These are phyloP conservation scores for Cudoniella acicularis DNA, from an alignment of 495 filamentous ascomycete genomes.

Conservation along the genomic window DNA sequence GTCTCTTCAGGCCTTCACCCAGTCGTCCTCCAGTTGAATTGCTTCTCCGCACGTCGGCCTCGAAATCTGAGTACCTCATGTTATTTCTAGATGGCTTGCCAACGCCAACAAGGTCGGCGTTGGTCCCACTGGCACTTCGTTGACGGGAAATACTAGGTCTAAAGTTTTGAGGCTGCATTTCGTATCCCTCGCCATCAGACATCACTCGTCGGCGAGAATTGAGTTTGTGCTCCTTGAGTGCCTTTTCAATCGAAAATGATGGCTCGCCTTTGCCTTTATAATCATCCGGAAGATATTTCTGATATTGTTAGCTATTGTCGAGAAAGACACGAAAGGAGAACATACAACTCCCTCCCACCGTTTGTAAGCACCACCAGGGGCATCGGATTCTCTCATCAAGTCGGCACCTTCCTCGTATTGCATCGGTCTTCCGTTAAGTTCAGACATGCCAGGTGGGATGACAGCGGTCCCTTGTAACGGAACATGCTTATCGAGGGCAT, in stretches of 20 bases:
- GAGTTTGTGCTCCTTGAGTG: slow-evolving; percentile 44
- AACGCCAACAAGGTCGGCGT: not conserved
- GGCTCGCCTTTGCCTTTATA: slow-evolving; percentile 81
- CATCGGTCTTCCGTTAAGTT: slow-evolving; percentile 64
- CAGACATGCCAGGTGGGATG: slow-evolving; percentile 67
- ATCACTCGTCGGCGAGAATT: slow-evolving; percentile 22
- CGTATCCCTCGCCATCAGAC: slow-evolving; percentile 28
- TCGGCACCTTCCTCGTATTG: slow-evolving; percentile 84
- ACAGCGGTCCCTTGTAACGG: slow-evolving; percentile 81
- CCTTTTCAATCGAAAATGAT: slow-evolving; percentile 62
- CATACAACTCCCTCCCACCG: slow-evolving; percentile 65
- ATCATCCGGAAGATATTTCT: slow-evolving; percentile 69
- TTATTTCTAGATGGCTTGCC: not conserved
- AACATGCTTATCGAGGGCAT: slow-evolving; percentile 69
- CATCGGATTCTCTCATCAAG: slow-evolving; percentile 67
- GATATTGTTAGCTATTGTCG: not conserved
- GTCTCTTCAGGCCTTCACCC: slow-evolving; percentile 39
- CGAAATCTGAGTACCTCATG: not conserved
- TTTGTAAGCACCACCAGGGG: slow-evolving; percentile 58
- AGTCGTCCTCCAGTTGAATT: slow-evolving; percentile 37
- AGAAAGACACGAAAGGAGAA: slow-evolving; percentile 9
- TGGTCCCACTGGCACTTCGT: slow-evolving; percentile 20
- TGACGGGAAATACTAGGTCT: slow-evolving; percentile 3
- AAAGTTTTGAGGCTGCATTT: slow-evolving; percentile 35
- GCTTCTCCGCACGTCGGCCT: slow-evolving; percentile 26